phyloP scores from a whole-genome alignment of 805 yeast species.

The Lipomyces spencermartinsiae region DNA sequence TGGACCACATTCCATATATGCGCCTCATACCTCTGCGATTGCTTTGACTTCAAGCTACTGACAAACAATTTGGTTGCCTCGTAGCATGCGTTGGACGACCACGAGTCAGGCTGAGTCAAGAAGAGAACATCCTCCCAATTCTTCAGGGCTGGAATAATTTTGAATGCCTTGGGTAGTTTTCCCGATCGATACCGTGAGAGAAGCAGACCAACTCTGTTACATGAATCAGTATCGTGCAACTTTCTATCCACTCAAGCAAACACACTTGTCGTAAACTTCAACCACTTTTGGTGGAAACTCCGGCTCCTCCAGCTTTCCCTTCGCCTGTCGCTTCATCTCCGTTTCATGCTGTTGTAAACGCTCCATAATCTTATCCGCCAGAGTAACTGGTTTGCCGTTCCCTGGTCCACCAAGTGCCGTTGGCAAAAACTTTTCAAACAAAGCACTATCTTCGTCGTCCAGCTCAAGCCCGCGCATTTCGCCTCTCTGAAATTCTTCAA shows the following conservation, averaged over 20 bases:
- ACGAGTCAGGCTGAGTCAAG: slow-evolving; percentile 87
- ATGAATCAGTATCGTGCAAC: slow-evolving; percentile 7
- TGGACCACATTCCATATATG: not conserved
- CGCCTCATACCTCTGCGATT: slow-evolving; percentile 84
- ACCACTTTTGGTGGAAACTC: slow-evolving; percentile 92
- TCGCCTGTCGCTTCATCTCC: slow-evolving; percentile 30
- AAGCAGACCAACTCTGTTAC: slow-evolving; percentile 70
- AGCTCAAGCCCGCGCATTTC: slow-evolving; percentile 30
- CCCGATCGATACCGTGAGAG: slow-evolving; percentile 92
- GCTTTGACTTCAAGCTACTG: slow-evolving; percentile 83
- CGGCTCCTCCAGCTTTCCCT: slow-evolving; percentile 38
- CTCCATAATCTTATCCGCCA: slow-evolving; percentile 94
- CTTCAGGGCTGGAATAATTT: slow-evolving; percentile 87
- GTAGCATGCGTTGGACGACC: slow-evolving; percentile 95
- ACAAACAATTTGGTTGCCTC: slow-evolving; percentile 96
- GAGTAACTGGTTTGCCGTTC: slow-evolving; percentile 39
- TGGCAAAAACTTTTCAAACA: slow-evolving; percentile 73
- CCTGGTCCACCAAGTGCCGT: slow-evolving; percentile 24
- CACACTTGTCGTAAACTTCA: slow-evolving; percentile 78
- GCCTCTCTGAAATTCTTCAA: slow-evolving; percentile 64
- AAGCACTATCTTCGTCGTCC: slow-evolving; percentile 80
- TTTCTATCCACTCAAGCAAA: not conserved
- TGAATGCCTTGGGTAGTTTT: slow-evolving; percentile 93
- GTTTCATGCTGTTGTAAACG: slow-evolving; percentile 77
- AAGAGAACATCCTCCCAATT: slow-evolving; percentile 96